A percentile compares a stretch with the other conserved stretches of the same genome.
phyloP scores from a whole-genome alignment of 768 basidiomycete genomes.

The Hemileccinum rubropunctum region DNA sequence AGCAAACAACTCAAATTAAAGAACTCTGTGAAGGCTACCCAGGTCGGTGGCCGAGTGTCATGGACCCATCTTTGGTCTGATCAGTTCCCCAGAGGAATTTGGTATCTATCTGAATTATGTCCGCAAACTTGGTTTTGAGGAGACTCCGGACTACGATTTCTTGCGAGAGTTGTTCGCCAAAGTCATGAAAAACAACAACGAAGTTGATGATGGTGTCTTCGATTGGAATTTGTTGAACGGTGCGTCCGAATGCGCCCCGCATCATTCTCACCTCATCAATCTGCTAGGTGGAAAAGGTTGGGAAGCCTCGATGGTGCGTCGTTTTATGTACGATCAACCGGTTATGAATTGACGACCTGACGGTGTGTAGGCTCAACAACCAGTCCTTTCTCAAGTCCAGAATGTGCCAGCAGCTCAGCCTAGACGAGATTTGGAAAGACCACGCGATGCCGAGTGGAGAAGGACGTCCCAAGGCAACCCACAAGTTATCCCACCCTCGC shows the following conservation, averaged over 20 bases:
- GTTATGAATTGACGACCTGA: conserved; percentile 8
- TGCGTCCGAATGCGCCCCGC: conserved; percentile 26
- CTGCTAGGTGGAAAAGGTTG: conserved; percentile 83
- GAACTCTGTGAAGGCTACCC: conserved; percentile 96
- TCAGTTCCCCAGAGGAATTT: conserved; percentile 76
- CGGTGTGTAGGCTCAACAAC: conserved; percentile 52
- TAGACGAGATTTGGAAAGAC: conserved; percentile 50
- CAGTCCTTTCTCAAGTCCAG: conserved; percentile 65
- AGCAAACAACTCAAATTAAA: conserved; percentile 96
- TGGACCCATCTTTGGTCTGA: conserved; percentile 6
- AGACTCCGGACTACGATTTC: conserved; percentile 99
- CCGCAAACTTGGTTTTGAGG: conserved; percentile 97
- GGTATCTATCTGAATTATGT: conserved; percentile 99
- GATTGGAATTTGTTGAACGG: conserved; percentile 96
- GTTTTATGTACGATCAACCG: not conserved
- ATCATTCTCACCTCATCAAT: conserved; percentile 7
- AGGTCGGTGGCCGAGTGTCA: conserved; percentile 45
- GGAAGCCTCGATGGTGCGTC: conserved; percentile 76
- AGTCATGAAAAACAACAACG: conserved; percentile 87
- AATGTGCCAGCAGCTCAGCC: conserved; percentile 45
- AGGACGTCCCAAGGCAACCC: conserved; percentile 56
- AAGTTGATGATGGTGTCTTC: conserved; percentile 89
- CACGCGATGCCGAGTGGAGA: conserved; percentile 60
- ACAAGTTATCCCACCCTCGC: conserved; percentile 66
- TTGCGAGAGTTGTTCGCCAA: conserved; percentile 92